A percentile compares a stretch with the other conserved stretches of the same genome.
These are phyloP conservation scores for Rubia tinctorum DNA, from an alignment of 305 asterid species.

Conservation along the genomic window DNA sequence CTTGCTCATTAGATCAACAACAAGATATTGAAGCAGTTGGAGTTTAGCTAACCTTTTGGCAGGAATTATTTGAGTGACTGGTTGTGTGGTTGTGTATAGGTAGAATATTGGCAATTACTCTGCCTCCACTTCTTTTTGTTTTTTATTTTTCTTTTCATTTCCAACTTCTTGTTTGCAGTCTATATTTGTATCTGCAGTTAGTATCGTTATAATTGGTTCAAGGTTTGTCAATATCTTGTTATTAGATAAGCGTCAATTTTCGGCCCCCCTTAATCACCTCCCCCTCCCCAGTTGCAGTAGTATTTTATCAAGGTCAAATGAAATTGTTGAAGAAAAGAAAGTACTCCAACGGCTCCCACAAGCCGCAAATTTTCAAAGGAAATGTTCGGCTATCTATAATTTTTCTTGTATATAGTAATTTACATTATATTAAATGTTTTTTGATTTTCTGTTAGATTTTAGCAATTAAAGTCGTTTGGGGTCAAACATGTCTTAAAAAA, in stretches of 20 bases:
- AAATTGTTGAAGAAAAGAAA: no score
- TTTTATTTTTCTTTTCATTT: background rate
- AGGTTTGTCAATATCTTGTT: slow-evolving; percentile 59
- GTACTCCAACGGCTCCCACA: no score
- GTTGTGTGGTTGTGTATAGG: slow-evolving; percentile 79
- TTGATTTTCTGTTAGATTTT: no score
- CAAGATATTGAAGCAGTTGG: slow-evolving; percentile 41
- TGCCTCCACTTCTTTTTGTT: slow-evolving; percentile 25
- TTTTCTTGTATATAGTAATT: no score
- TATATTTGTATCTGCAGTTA: slow-evolving; percentile 81
- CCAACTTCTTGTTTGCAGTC: slow-evolving; percentile 56
- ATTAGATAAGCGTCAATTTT: slow-evolving; percentile 32
- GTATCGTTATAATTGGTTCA: slow-evolving; percentile 65
- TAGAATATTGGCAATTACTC: slow-evolving; percentile 46
- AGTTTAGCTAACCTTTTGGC: slow-evolving; percentile 66
- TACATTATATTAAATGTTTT: no score
- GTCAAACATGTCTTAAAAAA: no score
- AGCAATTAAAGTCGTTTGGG: no score
- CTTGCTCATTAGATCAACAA: slow-evolving; percentile 42
- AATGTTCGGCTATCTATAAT: no score
- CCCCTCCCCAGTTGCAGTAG: background rate
- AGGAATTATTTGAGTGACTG: slow-evolving; percentile 51
- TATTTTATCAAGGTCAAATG: no score
- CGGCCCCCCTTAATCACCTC: background rate
- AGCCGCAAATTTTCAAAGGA: no score